Base-by-base conservation (phyloP, 2,329 filamentous ascomycete species). In the Chrysoporthe deuterocubensis region DNA sequence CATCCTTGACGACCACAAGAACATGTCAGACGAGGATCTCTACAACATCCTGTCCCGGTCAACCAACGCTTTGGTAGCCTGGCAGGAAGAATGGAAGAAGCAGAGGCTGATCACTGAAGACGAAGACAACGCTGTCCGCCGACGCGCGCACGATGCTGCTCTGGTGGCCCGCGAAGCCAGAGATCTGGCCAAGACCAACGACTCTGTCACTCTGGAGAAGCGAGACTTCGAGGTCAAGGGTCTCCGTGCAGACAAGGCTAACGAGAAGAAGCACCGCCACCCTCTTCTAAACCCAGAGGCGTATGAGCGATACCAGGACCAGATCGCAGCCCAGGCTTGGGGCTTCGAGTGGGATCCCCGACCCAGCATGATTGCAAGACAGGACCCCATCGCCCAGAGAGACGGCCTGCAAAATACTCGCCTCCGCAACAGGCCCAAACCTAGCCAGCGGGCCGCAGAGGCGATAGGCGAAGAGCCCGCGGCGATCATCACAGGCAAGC, bases 341-440 rank as follows among this genome's bases (percentile, higher is more conserved):
- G 84, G 85, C 18, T 89, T 89, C 72, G 85, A 88, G 69, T 87
- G 89, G 71, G 87, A 89, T 71, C 81, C 84, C 11, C 84, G 87
- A 63, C 82, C 84, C 2, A 83, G 82, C 69, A 86, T 86, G 75
- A 81, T 89, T 68, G 87, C 87, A 26, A 80, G 81, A 46, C 89
- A 90, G 73, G 86, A 89, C 68, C 86, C 87, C 0, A 78, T 85
- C 46, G 82, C 81, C 11, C 87, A 89, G 71, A 78, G 81, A 48
- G 78, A 92, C 54, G 86, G 86, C 37, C 79, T 83, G 67, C 82
- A 83, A 71, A 86, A 86, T 60, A 82, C 83, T 4, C 81, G 86
- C 42, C 79, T 88, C 46, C 84, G 87, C 63, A 86, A 87, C 73
- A 83, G 87, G 68, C 85, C 84, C 7, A 84, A 83, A 74, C 84